Evolutionary conservation across 805 yeast genomes (phyloP).

Genomic region (Debaryomyces hansenii): DNA sequence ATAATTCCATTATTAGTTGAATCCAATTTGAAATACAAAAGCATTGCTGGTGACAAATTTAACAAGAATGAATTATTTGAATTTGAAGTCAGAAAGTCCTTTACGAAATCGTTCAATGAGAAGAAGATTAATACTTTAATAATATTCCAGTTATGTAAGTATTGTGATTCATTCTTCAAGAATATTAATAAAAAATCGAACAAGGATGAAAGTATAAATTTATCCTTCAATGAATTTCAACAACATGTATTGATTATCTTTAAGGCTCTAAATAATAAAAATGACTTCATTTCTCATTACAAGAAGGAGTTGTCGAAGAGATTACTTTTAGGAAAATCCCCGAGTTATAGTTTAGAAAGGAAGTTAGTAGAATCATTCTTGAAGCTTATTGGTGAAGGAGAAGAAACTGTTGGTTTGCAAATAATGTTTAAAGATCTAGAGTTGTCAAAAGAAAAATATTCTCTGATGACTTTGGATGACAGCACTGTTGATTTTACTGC

Average conservation of each 20-base stretch:
- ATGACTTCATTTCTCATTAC: slow-evolving; percentile 29
- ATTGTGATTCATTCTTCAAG: slow-evolving; percentile 31
- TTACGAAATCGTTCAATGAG: slow-evolving; percentile 17
- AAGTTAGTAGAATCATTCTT: slow-evolving; percentile 23
- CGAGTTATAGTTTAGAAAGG: slow-evolving; percentile 18
- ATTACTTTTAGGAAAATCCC: slow-evolving; percentile 25
- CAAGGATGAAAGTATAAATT: slow-evolving; percentile 1
- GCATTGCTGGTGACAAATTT: slow-evolving; percentile 12
- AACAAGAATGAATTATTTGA: slow-evolving; percentile 20
- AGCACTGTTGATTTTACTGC: slow-evolving; percentile 25
- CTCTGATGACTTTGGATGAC: slow-evolving; percentile 1
- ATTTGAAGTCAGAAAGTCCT: slow-evolving; percentile 31
- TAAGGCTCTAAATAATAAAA: slow-evolving; percentile 33
- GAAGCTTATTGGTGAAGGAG: slow-evolving; percentile 30
- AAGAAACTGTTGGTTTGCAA: slow-evolving; percentile 25
- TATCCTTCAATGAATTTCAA: slow-evolving; percentile 15
- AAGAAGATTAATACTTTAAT: slow-evolving; percentile 14
- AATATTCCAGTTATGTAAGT: slow-evolving; percentile 26
- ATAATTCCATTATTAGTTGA: slow-evolving; percentile 12
- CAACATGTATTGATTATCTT: slow-evolving; percentile 25
- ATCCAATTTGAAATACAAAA: slow-evolving; percentile 11
- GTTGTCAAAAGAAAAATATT: slow-evolving; percentile 17
- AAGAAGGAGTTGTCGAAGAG: slow-evolving; percentile 38
- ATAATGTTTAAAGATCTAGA: slow-evolving; percentile 37
- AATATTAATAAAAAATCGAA: slow-evolving; percentile 8